A percentile compares a stretch with the other conserved stretches of the same genome.
Conservation (phyloP, 805 yeast genomes). For the Ogataea allantospora region DNA sequence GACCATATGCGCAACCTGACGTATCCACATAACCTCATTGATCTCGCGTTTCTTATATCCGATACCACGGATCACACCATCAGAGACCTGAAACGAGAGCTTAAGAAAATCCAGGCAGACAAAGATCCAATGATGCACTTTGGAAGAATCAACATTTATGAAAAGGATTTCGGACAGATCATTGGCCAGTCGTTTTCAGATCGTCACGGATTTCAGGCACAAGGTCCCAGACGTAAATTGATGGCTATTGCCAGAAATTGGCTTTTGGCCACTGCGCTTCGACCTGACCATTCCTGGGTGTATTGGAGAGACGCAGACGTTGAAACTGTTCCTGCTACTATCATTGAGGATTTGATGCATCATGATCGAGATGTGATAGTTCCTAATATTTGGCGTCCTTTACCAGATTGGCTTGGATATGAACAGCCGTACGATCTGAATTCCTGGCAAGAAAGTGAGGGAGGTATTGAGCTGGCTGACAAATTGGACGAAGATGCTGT, state of each 20-base stretch:
- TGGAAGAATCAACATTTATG: slow-evolving; percentile 81
- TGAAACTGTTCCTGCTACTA: slow-evolving; percentile 77
- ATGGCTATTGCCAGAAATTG: slow-evolving; percentile 96
- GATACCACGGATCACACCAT: slow-evolving; percentile 89
- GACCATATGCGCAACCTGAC: slow-evolving; percentile 75
- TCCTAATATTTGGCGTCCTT: slow-evolving; percentile 87
- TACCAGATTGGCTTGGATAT: slow-evolving; percentile 78
- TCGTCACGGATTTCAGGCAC: slow-evolving; percentile 91
- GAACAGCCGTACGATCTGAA: slow-evolving; percentile 80
- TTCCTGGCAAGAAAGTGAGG: slow-evolving; percentile 80
- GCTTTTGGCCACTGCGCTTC: slow-evolving; percentile 78
- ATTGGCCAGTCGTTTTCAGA: slow-evolving; percentile 90
- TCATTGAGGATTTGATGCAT: slow-evolving; percentile 86
- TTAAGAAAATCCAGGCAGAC: slow-evolving; percentile 64
- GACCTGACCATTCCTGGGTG: slow-evolving; percentile 91
- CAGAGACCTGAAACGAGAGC: slow-evolving; percentile 56
- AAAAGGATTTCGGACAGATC: slow-evolving; percentile 87
- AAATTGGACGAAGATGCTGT: slow-evolving; percentile 85
- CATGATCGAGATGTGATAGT: slow-evolving; percentile 87
- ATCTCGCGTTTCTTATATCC: slow-evolving; percentile 77
- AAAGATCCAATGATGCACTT: slow-evolving; percentile 58
- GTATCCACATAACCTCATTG: slow-evolving; percentile 84
- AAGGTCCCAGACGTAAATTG: slow-evolving; percentile 86
- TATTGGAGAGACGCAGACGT: slow-evolving; percentile 97
- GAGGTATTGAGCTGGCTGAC: slow-evolving; percentile 72